phyloP scores from a whole-genome alignment of 768 basidiomycete genomes.

The Gyrodon lividus region DNA sequence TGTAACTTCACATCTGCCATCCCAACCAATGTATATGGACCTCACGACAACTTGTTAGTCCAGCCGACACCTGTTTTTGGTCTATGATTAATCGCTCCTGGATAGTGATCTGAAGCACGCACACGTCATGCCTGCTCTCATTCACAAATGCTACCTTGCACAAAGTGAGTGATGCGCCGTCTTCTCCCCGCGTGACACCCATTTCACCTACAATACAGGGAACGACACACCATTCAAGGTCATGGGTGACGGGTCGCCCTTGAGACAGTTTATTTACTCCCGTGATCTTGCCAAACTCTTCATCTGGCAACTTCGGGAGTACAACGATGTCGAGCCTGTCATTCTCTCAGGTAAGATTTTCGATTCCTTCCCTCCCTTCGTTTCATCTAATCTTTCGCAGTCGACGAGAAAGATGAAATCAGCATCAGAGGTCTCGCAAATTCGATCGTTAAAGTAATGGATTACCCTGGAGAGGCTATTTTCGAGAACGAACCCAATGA shows the following conservation, averaged over 20 bases:
- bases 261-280: slow-evolving; percentile 99
- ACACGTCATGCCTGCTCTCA: slow-evolving; percentile 92
- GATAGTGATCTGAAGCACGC: slow-evolving; percentile 81
- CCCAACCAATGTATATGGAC: slow-evolving; percentile 97
- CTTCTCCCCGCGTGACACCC: neutral
- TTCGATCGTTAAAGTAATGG: slow-evolving; percentile 83
- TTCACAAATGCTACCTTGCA: slow-evolving; percentile 91
- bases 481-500: slow-evolving; percentile 69
- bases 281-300: slow-evolving; percentile 92
- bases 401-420: slow-evolving; percentile 92
- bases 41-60: slow-evolving; percentile 86
- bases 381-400: slow-evolving; percentile 36
- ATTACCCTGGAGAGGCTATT: slow-evolving; percentile 71
- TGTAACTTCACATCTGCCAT: slow-evolving; percentile 96
- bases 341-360: slow-evolving; percentile 73
- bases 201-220: slow-evolving; percentile 49
- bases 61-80: neutral
- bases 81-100: slow-evolving; percentile 7
- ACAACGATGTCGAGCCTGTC: slow-evolving; percentile 89
- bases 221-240: slow-evolving; percentile 77
- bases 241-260: slow-evolving; percentile 86
- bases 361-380: neutral
- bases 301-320: slow-evolving; percentile 89
- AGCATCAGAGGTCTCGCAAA: slow-evolving; percentile 90
- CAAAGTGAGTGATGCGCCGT: slow-evolving; percentile 54